Percentiles rank a stretch among this genome's conserved stretches.
Conservation (phyloP, 345 rosid genomes). For the Cardamine resedifolia region DNA sequence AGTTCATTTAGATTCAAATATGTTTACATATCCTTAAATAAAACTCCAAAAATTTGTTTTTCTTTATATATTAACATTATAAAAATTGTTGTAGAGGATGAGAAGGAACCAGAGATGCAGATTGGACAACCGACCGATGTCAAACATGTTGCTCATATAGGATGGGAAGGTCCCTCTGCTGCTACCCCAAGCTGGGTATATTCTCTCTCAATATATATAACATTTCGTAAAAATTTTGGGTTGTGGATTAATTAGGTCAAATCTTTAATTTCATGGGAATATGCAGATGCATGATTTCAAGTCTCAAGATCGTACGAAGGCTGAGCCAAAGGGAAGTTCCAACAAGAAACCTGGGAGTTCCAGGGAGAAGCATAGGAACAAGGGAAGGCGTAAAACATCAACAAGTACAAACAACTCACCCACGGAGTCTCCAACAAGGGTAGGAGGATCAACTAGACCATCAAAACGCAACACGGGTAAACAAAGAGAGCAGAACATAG, state of each 20-base stretch:
- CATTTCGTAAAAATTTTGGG: background rate
- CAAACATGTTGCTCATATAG: constrained; percentile 95
- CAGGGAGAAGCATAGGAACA: constrained; percentile 24
- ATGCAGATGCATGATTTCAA: constrained; percentile 69
- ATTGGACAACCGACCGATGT: constrained; percentile 92
- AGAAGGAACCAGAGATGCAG: constrained; percentile 75
- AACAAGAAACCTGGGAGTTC: constrained; percentile 32
- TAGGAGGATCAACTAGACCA: constrained; percentile 34
- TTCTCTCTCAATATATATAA: background rate
- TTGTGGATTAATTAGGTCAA: constrained; percentile 55
- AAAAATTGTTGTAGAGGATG: constrained; percentile 55
- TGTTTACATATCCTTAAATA: background rate
- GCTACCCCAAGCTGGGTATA: constrained; percentile 69
- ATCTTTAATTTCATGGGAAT: constrained; percentile 3
- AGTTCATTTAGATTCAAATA: constrained; percentile 5
- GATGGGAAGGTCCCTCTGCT: constrained; percentile 77
- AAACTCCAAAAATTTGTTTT: background rate
- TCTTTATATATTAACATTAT: background rate
- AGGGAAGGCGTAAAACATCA: constrained; percentile 36
- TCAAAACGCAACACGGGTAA: constrained; percentile 33
- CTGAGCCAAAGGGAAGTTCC: constrained; percentile 25
- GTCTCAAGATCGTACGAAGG: constrained; percentile 9
- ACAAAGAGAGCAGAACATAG: constrained; percentile 28
- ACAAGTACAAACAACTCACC: constrained; percentile 36
- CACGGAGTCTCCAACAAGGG: constrained; percentile 30